These are phyloP conservation scores for Lachnellula hyalina DNA, from an alignment of 2,329 filamentous ascomycete genomes.

Conservation along the genomic window DNA sequence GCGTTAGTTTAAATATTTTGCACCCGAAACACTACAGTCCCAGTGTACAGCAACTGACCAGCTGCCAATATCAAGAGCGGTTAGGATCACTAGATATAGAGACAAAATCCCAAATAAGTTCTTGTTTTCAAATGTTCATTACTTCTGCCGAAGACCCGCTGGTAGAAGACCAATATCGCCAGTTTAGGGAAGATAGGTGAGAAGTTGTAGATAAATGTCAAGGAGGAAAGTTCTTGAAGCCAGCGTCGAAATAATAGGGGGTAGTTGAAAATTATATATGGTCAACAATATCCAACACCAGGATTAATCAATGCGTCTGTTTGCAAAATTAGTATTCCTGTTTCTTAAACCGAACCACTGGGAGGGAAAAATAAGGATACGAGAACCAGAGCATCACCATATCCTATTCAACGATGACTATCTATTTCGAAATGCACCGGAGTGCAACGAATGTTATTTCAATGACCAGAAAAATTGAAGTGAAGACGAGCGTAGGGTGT, in stretches of 20 bases:
- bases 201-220: background rate
- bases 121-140: background rate
- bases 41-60: background rate
- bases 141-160: background rate
- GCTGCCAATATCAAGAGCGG: background rate
- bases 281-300: background rate
- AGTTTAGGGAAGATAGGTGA: background rate
- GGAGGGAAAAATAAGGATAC: background rate
- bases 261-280: background rate
- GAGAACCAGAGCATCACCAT: background rate
- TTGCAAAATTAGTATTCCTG: background rate
- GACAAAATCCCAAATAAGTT: background rate
- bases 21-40: background rate
- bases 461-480: background rate
- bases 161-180: background rate
- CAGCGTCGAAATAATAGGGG: background rate
- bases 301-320: background rate
- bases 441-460: background rate
- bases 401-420: background rate
- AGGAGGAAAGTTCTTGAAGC: background rate
- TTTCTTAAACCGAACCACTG: background rate
- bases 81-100: background rate
- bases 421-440: background rate
- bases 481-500: background rate
- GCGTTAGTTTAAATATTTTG: background rate